These are phyloP conservation scores for Tetrapisispora iriomotensis DNA, from an alignment of 805 yeast genomes.

Conservation along the genomic window DNA sequence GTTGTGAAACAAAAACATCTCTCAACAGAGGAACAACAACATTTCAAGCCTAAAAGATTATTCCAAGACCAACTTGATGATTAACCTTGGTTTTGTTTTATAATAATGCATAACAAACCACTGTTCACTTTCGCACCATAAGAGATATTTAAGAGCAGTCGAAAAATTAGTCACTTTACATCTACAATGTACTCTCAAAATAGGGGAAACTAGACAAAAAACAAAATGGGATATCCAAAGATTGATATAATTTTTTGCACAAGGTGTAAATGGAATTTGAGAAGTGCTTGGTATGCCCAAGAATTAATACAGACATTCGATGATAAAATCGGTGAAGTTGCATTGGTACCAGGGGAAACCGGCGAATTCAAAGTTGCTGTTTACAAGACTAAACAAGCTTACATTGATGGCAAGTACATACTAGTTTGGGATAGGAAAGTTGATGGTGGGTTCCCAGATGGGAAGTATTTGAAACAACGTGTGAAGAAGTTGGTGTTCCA, in stretches of 20 bases:
- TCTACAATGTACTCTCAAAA: too few species aligned
- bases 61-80: slow-evolving; percentile 11
- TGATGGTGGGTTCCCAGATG: slow-evolving; percentile 78
- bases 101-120: too few species aligned
- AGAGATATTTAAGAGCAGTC: too few species aligned
- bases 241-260: slow-evolving; percentile 68
- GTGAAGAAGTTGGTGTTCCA: slow-evolving; percentile 40
- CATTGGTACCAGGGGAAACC: slow-evolving; percentile 37
- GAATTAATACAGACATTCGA: slow-evolving; percentile 80
- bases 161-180: too few species aligned
- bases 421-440: slow-evolving; percentile 51
- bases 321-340: slow-evolving; percentile 42
- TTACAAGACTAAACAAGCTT: slow-evolving; percentile 21
- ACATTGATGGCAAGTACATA: slow-evolving; percentile 9
- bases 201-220: too few species aligned
- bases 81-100: not conserved
- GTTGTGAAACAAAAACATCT: slow-evolving; percentile 18
- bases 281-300: slow-evolving; percentile 83
- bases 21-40: slow-evolving; percentile 14
- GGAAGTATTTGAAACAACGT: slow-evolving; percentile 62
- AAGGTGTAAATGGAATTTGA: slow-evolving; percentile 76
- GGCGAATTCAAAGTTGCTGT: slow-evolving; percentile 54
- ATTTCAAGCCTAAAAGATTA: slow-evolving; percentile 24
- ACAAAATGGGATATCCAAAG: slow-evolving; percentile 45
- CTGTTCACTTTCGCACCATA: too few species aligned